A percentile compares a stretch with the other conserved stretches of the same genome.
These are phyloP conservation scores for Elaphomyces granulatus DNA, from an alignment of 495 filamentous ascomycete species.

Conservation along the genomic window DNA sequence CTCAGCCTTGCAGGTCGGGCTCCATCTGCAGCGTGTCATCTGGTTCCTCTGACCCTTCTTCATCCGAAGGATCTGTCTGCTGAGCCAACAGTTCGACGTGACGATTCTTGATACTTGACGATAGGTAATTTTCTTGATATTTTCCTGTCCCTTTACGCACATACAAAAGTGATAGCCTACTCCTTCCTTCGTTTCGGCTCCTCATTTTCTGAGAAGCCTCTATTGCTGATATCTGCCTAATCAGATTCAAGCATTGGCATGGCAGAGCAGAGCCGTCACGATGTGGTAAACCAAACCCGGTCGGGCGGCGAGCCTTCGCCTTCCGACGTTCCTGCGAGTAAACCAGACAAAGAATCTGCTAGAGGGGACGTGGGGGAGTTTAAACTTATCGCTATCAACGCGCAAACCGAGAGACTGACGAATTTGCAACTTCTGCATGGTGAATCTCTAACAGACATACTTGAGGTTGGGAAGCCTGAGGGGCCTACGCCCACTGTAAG, in stretches of 20 bases:
- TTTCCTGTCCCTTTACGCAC: conserved; percentile 14
- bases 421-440: conserved; percentile 16
- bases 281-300: conserved; percentile 68
- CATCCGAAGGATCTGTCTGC: conserved; percentile 19
- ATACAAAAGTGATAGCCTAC: no score
- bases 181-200: no score
- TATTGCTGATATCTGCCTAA: no score
- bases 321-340: conserved; percentile 59
- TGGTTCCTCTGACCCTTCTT: conserved; percentile 25
- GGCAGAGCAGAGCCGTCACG: conserved; percentile 61
- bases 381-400: conserved; percentile 25
- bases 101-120: conserved; percentile 36
- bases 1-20: conserved; percentile 4
- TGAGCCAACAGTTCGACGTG: conserved; percentile 35
- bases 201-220: no score
- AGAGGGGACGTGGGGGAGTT: conserved; percentile 40
- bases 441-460: conserved; percentile 16
- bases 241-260: conserved; percentile 59
- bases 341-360: conserved; percentile 39
- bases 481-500: conserved; percentile 22
- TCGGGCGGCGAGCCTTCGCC: conserved; percentile 59
- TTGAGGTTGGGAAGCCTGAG: conserved; percentile 18
- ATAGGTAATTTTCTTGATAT: conserved; percentile 29
- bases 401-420: conserved; percentile 15
- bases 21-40: conserved; percentile 1